A percentile compares a stretch with the other conserved stretches of the same genome.
Evolutionary conservation across 2,329 filamentous ascomycete genomes (phyloP).

Genomic region (Phaeomoniella chlamydospora): DNA sequence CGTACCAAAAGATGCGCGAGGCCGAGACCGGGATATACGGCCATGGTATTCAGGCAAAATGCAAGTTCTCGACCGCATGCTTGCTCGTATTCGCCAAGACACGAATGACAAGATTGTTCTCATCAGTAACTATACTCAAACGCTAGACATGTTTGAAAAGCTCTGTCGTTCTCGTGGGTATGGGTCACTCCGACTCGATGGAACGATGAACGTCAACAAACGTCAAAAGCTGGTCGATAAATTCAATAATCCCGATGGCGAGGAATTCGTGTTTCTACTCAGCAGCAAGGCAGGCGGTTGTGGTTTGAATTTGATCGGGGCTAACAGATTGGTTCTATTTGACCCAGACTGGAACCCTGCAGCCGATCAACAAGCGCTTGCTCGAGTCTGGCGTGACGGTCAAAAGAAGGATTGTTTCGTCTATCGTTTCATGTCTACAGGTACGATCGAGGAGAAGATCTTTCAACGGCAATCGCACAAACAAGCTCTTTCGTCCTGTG

Average conservation of each 20-base stretch:
- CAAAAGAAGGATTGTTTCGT: constrained; percentile 99
- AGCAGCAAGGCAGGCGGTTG: constrained; percentile 95
- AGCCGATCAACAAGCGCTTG: constrained; percentile 90
- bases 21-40: constrained; percentile 82
- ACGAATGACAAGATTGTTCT: constrained; percentile 99
- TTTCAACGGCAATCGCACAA: constrained; percentile 98
- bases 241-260: constrained; percentile 85
- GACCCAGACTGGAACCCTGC: constrained; percentile 98
- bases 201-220: constrained; percentile 96
- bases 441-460: constrained; percentile 97
- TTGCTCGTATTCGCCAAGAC: constrained; percentile 84
- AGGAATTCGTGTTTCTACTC: constrained; percentile 88
- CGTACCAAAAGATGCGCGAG: constrained; percentile 71
- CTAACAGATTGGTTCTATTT: constrained; percentile 87
- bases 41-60: constrained; percentile 97
- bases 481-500: constrained; percentile 87
- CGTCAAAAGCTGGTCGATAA: constrained; percentile 93
- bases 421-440: constrained; percentile 97
- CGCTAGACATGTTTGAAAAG: constrained; percentile 83
- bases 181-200: constrained; percentile 77
- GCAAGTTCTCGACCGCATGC: constrained; percentile 95
- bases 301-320: constrained; percentile 87
- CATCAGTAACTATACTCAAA: constrained; percentile 97
- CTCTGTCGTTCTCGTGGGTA: constrained; percentile 77
- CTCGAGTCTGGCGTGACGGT: constrained; percentile 95